Evolutionary conservation across 257 asterid genomes (phyloP), one percentile per base, ranked within the genome.

Genomic region (Solanum pimpinellifolium): DNA sequence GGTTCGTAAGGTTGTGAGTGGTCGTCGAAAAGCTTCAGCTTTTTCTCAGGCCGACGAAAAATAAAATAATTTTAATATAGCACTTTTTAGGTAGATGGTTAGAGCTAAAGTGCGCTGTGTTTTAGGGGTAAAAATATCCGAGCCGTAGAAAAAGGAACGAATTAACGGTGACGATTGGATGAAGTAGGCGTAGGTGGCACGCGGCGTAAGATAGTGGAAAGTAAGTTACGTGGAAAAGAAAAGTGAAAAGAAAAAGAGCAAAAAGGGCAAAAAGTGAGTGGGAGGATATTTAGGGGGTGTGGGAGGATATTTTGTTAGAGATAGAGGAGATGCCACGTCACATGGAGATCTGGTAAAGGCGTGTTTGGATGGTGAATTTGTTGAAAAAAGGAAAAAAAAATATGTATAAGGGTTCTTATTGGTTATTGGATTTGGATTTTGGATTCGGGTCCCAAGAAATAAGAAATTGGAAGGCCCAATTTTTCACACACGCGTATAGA

Each of bases 241-340:
- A 75, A 73, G 86, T 39, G 83, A 47, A 89, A 74, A 39, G 69
- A 31, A 39, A 87, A 49, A 56, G 44, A n/a, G 37, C 37, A 37
- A 56, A 35, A 80, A 46, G 70, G 37, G 31, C n/a, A 47, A 73
- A 25, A 21, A 25, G 29, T 65, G 41, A 9, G 49, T 33, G 77
- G 68, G 25, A 27, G 68, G 83, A 75, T 75, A 75, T 75, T 75
- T 77, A 7, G 88, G 87, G 83, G 89, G 89, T 60, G 59, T 20
- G 47, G 86, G 52, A 60, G 88, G 88, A 83, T 88, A 85, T 68
- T 72, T 42, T 83, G 83, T 74, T 88, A 42, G 93, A 87, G 94
- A 93, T 88, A 83, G 91, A 87, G 91, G 77, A 80, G 77, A 75
- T 83, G 92, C 95, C 95, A 93, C 95, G 92, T 91, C 92, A 89